Base-by-base conservation (phyloP, 1,139 yeast species). In the Candida frijolesensis region DNA sequence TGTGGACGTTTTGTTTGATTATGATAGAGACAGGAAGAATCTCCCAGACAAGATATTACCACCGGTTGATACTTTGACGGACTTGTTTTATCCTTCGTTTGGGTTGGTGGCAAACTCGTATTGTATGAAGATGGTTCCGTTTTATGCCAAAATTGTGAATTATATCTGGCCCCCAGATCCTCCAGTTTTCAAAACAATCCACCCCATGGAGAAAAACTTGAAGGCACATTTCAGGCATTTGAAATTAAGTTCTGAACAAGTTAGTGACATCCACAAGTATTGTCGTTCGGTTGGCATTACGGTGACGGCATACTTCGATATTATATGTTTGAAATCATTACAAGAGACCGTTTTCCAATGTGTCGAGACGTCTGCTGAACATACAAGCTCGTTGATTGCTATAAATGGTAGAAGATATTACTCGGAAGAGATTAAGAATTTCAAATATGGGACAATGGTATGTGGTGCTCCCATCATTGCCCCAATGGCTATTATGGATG, bases 401-500 rank as follows among this genome's bases (percentile, higher is more conserved):
- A 49, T 70, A 15, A 60, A 65, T 19, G 74, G 73, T 10, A 60
- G 76, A 45, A 54, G 72, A 34, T 70, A 60, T 45, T 57, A 54
- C 34, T 63, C 67, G 4, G 53, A 52, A 1, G 58, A 56, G 11
- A 40, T 54, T 3, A 49, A 44, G 37, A 51, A 56, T 9, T 64
- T 60, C 44, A 55, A 43, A 22, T 63, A 61, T 42, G 67, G 68
- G 2, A 51, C 61, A 3, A 51, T 60, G 53, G 65, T 64, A 10
- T 59, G 65, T 15, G 65, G 63, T 1, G 55, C 55, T 25, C 51
- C 53, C 7, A 45, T 60, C 10, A 33, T 44, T 10, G 49, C 57
- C 11, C 57, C 58, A 8, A 62, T 60, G 1, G 34, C 27, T 6
- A 47, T 52, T 12, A 29, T 42, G 8, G 45, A 51, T 14, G 44